Evolutionary conservation across 768 basidiomycete species (phyloP).

Genomic region (Termitomyces sp.): DNA sequence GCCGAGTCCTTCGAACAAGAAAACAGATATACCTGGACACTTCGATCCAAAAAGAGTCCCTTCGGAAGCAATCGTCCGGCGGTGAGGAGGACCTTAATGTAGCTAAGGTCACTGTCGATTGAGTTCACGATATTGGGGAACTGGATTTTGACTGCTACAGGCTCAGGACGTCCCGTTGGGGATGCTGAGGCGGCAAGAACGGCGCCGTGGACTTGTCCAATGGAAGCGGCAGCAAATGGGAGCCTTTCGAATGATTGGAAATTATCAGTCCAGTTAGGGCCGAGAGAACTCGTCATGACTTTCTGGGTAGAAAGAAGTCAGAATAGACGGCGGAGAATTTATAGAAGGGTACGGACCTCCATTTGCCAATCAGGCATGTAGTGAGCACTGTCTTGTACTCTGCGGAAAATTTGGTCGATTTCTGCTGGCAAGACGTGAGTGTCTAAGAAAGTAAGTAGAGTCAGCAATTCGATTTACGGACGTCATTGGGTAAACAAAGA

Average conservation of each 20-base stretch:
- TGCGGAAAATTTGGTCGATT: constrained; percentile 81
- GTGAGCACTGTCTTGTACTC: constrained; percentile 93
- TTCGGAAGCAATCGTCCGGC: constrained; percentile 80
- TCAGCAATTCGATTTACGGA: neutral
- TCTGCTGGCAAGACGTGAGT: constrained; percentile 86
- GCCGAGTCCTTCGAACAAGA: neutral
- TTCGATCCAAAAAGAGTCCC: constrained; percentile 88
- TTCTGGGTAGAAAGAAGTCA: constrained; percentile 28
- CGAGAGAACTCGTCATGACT: constrained; percentile 77
- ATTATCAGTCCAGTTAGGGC: constrained; percentile 64
- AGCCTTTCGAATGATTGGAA: constrained; percentile 79
- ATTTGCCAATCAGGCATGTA: constrained; percentile 99
- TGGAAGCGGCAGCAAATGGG: constrained; percentile 94
- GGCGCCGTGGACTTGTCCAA: constrained; percentile 91
- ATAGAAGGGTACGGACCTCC: constrained; percentile 56
- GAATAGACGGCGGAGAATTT: neutral
- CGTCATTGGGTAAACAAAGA: neutral
- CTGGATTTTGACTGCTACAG: constrained; percentile 85
- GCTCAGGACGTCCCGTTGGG: constrained; percentile 51
- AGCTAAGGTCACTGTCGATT: constrained; percentile 84
- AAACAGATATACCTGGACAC: constrained; percentile 54
- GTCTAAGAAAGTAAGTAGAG: constrained; percentile 44
- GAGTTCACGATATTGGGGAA: constrained; percentile 90
- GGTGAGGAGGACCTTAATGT: constrained; percentile 77
- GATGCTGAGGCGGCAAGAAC: constrained; percentile 49